Base-by-base conservation (phyloP, 1,139 yeast species). In the Blastobotrys raffinosifermentans region DNA sequence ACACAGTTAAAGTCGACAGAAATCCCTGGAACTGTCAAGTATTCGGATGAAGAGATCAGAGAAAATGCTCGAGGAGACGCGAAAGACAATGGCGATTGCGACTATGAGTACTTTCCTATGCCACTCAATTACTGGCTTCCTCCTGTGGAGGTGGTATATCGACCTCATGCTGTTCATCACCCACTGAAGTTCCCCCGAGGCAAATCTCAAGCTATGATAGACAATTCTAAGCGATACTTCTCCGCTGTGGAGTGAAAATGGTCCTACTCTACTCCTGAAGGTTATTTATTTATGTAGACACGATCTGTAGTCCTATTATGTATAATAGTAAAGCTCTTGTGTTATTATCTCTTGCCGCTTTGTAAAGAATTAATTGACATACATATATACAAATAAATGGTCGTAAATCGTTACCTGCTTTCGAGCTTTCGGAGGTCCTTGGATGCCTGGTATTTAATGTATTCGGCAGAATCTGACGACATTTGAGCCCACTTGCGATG, bases 81-180 rank as follows among this genome's bases (percentile, higher is more conserved):
- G 15, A 36, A 35, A 19, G 32, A 30, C 26, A 35, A 37, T 32
- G 35, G 37, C 14, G 54, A 50, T 27, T 43, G 43, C 17, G 60
- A 55, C 36, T 75, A 75, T 51, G 73, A 73, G 46, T 75, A 75
- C 45, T 73, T 72, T 54, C 79, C 80, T 1, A 69, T 75, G 38
- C 73, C 75, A 39, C 66, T 63, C 43, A 76, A 72, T 26, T 75
- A 75, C 50, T 74, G 74, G 55, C 59, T 73, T 36, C 78, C 79
- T 7, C 80, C 80, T 1, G 73, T 75, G 19, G 75, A 74, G 51
- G 77, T 70, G 36, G 79, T 74, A 7, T 75, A 75, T 50, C 70
- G 75, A 45, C 80, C 80, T 1, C 80, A 75, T 51, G 68, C 77
- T 4, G 75, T 72, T 2, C 79, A 73, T 49, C 77, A 50, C 32